Evolutionary conservation across 129 eudicot species (phyloP).

Genomic region (Flaveria trinervia): DNA sequence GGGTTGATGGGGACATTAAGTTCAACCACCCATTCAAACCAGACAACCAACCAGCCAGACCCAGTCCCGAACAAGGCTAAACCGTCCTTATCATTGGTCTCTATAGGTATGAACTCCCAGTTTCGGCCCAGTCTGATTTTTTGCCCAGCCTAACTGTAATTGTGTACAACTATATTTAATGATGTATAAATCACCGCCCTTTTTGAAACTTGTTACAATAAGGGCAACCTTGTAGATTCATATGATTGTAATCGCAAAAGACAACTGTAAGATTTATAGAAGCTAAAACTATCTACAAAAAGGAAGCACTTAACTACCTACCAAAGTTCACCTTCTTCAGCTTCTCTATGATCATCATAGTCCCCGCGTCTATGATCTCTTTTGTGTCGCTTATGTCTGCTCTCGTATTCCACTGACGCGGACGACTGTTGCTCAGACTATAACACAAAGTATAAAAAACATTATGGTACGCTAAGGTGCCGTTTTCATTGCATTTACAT

Average conservation of each 20-base stretch:
- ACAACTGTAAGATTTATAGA: conserved; percentile 7
- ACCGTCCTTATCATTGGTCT: no score
- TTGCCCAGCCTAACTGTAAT: no score
- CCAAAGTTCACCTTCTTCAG: conserved; percentile 66
- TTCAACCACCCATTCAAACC: no score
- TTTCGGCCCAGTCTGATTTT: no score
- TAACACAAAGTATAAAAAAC: conserved; percentile 8
- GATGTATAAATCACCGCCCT: no score
- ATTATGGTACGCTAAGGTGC: not conserved
- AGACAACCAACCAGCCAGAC: no score
- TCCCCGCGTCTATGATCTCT: conserved; percentile 57
- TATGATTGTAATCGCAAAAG: conserved; percentile 10
- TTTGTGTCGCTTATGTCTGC: conserved; percentile 63
- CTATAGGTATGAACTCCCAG: no score
- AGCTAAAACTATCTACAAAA: conserved; percentile 34
- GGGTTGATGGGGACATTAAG: no score
- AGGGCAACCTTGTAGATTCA: not conserved
- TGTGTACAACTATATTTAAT: no score
- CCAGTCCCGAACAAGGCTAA: no score
- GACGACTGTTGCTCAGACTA: conserved; percentile 58
- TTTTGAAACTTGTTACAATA: not conserved
- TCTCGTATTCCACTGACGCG: conserved; percentile 52
- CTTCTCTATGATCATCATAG: conserved; percentile 59
- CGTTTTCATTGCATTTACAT: not conserved
- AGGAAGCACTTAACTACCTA: conserved; percentile 28